phyloP scores from a whole-genome alignment of 345 rosid genomes.

The Lumnitzera littorea region DNA sequence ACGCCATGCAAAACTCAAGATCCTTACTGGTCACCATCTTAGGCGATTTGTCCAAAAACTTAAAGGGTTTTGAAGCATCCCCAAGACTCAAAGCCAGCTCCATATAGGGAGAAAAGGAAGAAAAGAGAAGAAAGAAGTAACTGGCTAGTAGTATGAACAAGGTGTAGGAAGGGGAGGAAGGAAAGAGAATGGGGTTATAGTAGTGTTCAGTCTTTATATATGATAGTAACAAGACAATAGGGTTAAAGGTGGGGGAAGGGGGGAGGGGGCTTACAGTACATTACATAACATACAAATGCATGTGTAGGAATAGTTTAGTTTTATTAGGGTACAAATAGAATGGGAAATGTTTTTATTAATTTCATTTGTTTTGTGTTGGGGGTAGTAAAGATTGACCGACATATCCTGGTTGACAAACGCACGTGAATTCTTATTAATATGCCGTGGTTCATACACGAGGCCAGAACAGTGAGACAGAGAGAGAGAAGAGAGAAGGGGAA shows the following conservation, averaged over 20 bases:
- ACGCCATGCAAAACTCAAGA: slow-evolving; percentile 62
- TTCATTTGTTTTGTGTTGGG: slow-evolving; percentile 11
- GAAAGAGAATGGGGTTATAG: neutral
- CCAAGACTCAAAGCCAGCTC: slow-evolving; percentile 89
- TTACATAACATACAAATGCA: neutral
- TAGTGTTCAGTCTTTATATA: neutral
- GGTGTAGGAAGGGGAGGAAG: neutral
- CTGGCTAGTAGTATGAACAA: neutral
- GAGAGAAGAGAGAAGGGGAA: slow-evolving; percentile 16
- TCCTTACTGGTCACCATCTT: slow-evolving; percentile 26
- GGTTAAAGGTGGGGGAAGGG: neutral
- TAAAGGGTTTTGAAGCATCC: slow-evolving; percentile 51
- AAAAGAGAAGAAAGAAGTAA: neutral
- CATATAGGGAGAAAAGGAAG: slow-evolving; percentile 24
- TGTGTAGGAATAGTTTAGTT: neutral
- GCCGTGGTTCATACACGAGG: slow-evolving; percentile 29
- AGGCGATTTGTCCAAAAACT: slow-evolving; percentile 45
- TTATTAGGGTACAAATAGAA: neutral
- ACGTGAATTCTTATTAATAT: slow-evolving; percentile 69
- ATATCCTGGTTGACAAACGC: slow-evolving; percentile 48
- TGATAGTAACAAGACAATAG: no score
- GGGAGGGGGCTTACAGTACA: no score
- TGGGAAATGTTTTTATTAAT: neutral
- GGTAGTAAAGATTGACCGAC: slow-evolving; percentile 59
- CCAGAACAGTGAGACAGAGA: slow-evolving; percentile 3